phyloP scores from a whole-genome alignment of 129 eudicot species.

The Helianthus annuus region DNA sequence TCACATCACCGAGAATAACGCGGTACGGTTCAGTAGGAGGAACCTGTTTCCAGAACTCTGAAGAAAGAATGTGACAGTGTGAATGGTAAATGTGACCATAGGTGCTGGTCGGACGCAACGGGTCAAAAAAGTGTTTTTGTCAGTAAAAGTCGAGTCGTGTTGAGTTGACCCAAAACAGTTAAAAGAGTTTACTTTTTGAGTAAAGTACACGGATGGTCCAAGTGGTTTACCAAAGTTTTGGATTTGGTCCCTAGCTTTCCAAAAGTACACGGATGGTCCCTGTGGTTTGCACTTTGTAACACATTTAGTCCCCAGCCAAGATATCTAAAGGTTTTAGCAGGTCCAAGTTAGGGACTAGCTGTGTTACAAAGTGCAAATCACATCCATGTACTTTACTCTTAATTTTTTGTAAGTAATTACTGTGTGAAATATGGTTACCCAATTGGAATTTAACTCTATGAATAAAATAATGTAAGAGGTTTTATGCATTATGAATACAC shows the following conservation, averaged over 20 bases:
- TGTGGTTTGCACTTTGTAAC: too few species aligned
- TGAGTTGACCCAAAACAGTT: background rate
- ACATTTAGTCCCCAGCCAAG: too few species aligned
- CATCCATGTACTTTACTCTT: too few species aligned
- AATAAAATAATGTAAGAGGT: background rate
- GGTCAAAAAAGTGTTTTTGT: background rate
- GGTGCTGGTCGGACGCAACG: background rate
- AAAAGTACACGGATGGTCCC: too few species aligned
- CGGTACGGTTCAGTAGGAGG: slow-evolving; percentile 95
- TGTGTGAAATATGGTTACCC: background rate
- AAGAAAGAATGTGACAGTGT: slow-evolving; percentile 21
- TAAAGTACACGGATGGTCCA: too few species aligned
- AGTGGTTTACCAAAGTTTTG: too few species aligned
- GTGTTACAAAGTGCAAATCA: too few species aligned
- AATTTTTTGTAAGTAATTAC: background rate
- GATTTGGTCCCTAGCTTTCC: too few species aligned
- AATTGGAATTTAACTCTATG: background rate
- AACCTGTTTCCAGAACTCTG: slow-evolving; percentile 96
- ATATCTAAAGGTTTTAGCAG: too few species aligned
- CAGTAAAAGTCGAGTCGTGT: background rate
- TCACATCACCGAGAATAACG: slow-evolving; percentile 93
- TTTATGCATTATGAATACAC: background rate
- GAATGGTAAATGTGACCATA: background rate
- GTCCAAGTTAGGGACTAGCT: too few species aligned
- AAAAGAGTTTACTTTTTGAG: too few species aligned